These are phyloP conservation scores for Edaphochlamys debaryana DNA, from an alignment of 139 green algal species.

Conservation along the genomic window DNA sequence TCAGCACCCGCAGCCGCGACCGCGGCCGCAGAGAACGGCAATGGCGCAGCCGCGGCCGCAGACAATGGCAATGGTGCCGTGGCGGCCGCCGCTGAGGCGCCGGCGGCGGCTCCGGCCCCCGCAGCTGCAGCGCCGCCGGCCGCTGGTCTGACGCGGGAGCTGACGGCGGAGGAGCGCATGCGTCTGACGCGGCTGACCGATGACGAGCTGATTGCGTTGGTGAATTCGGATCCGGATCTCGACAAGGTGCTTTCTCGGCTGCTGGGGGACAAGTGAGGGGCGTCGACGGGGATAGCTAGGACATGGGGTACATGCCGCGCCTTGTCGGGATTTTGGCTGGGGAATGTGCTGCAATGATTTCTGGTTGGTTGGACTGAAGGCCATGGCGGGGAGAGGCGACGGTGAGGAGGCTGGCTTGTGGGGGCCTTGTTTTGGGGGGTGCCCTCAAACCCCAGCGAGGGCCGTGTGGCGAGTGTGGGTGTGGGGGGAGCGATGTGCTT, in stretches of 20 bases:
- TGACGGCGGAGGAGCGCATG: conserved; percentile 18
- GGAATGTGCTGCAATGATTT: no score
- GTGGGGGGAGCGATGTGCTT: no score
- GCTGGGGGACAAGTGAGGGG: conserved; percentile 18
- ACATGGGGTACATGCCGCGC: no score
- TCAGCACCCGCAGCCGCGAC: no score
- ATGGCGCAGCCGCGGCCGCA: background rate
- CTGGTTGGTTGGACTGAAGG: no score
- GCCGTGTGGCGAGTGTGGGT: no score
- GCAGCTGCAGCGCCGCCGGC: background rate
- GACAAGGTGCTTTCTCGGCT: conserved; percentile 25
- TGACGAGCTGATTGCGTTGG: conserved; percentile 45
- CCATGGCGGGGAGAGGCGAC: no score
- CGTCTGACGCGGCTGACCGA: conserved; percentile 27
- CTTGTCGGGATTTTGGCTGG: no score
- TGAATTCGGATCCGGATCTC: conserved; percentile 23
- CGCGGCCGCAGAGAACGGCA: background rate
- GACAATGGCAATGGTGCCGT: background rate
- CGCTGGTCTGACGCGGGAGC: background rate
- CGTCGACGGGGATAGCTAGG: no score
- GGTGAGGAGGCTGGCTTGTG: no score
- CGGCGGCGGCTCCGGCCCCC: background rate
- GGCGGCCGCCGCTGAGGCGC: background rate
- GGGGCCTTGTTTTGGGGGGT: no score
- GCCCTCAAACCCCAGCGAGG: no score